phyloP scores from a whole-genome alignment of 2,329 filamentous ascomycete genomes.

The Triangularia verruculosa region DNA sequence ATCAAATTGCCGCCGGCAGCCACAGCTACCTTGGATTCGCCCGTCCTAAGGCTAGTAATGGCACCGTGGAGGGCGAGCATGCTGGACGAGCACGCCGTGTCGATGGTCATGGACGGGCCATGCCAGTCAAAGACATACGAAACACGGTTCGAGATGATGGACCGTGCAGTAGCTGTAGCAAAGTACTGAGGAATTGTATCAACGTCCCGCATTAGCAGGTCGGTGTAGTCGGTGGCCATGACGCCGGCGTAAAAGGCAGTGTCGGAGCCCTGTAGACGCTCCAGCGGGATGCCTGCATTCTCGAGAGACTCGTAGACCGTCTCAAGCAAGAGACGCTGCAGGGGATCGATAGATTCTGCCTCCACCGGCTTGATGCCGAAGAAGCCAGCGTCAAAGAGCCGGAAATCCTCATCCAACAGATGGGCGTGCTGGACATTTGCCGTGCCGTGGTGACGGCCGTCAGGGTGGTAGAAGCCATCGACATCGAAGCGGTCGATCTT shows the following conservation, averaged over 20 bases:
- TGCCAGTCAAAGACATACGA: constrained; percentile 38
- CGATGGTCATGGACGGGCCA: constrained; percentile 5
- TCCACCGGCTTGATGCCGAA: neutral
- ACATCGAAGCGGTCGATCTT: too few relatives aligned
- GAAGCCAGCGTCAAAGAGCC: constrained; percentile 3
- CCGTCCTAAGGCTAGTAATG: constrained; percentile 25
- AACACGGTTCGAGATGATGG: constrained; percentile 36
- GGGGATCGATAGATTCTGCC: constrained; percentile 1
- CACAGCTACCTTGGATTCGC: constrained; percentile 35
- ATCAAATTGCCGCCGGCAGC: constrained; percentile 42
- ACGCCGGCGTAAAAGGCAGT: constrained; percentile 37
- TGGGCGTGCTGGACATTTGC: too few relatives aligned
- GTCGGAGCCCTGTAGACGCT: constrained; percentile 35
- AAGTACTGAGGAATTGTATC: neutral
- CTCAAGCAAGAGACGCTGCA: constrained; percentile 3
- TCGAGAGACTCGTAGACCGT: constrained; percentile 3
- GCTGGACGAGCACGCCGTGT: constrained; percentile 38
- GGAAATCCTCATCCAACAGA: neutral
- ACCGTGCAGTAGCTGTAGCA: constrained; percentile 32
- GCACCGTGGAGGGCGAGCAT: constrained; percentile 34
- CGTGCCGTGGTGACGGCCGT: too few relatives aligned
- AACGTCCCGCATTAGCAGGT: neutral
- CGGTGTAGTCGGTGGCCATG: constrained; percentile 28
- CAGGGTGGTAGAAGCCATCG: too few relatives aligned
- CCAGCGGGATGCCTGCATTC: constrained; percentile 29